A percentile compares a stretch with the other conserved stretches of the same genome.
phyloP scores from a whole-genome alignment of 139 green algal genomes.

The Coelastrella sp. region DNA sequence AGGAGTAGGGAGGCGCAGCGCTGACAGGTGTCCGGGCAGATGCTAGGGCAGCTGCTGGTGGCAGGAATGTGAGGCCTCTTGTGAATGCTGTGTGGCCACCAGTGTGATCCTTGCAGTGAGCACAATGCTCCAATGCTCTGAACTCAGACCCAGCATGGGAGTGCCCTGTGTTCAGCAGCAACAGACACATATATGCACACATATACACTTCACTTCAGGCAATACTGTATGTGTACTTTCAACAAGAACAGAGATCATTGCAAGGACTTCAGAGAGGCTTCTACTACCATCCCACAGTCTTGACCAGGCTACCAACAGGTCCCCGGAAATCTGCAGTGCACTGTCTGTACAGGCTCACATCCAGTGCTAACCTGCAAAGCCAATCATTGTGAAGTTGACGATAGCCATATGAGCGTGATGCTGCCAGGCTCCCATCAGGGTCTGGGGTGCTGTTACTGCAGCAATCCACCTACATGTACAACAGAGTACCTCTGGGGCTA shows the following conservation, averaged over 20 bases:
- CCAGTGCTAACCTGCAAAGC: constrained; percentile 9
- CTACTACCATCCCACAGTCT: too few relatives aligned
- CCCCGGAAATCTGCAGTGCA: too few relatives aligned
- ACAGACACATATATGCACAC: not conserved
- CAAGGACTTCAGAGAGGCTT: too few relatives aligned
- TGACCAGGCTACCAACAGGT: too few relatives aligned
- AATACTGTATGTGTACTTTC: not conserved
- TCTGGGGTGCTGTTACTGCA: constrained; percentile 14
- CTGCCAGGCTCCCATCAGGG: constrained; percentile 15
- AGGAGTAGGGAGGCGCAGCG: not conserved
- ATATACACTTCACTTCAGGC: not conserved
- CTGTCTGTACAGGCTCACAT: not conserved
- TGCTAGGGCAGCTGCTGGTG: not conserved
- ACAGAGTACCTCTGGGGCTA: too few relatives aligned
- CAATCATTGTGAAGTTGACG: constrained; percentile 17
- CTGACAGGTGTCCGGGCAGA: not conserved
- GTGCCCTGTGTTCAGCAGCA: too few relatives aligned
- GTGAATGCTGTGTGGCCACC: constrained; percentile 19
- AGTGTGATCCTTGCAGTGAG: constrained; percentile 49
- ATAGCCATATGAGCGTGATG: constrained; percentile 20
- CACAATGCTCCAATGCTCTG: constrained; percentile 58
- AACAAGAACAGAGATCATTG: too few relatives aligned
- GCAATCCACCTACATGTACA: constrained; percentile 28
- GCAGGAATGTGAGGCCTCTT: constrained; percentile 19
- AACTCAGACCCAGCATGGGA: constrained; percentile 43